Percentiles rank a stretch among this genome's conserved stretches.
Evolutionary conservation across 768 basidiomycete species (phyloP).

Genomic region (Flagelloscypha sp.): DNA sequence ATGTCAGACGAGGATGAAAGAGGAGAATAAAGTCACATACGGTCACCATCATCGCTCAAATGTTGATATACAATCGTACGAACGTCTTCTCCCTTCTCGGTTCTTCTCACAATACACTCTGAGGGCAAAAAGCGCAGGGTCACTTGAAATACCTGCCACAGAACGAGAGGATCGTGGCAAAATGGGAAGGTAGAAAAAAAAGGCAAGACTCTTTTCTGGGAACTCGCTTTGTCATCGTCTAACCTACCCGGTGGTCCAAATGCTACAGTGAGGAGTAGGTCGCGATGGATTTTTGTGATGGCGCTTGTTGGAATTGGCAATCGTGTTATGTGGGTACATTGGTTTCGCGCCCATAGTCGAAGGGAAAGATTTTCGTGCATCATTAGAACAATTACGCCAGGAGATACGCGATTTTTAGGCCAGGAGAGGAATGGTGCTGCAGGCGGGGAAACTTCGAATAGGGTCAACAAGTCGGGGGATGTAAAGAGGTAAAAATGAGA

Average conservation of each 20-base stretch:
- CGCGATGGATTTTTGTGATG: no score
- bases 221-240: no score
- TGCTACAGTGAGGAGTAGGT: no score
- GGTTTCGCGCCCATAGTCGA: constrained; percentile 52
- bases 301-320: no score
- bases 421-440: constrained; percentile 32
- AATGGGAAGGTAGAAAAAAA: constrained; percentile 24
- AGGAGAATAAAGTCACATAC: constrained; percentile 35
- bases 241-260: no score
- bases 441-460: constrained; percentile 32
- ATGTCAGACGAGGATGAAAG: constrained; percentile 7
- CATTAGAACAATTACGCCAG: constrained; percentile 51
- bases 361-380: constrained; percentile 40
- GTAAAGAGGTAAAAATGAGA: constrained; percentile 52
- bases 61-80: constrained; percentile 52
- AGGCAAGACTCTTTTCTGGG: constrained; percentile 32
- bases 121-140: constrained; percentile 50
- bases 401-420: constrained; percentile 52
- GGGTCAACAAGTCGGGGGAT: constrained; percentile 35
- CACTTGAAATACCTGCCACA: constrained; percentile 45
- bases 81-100: constrained; percentile 31
- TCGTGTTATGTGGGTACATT: constrained; percentile 34
- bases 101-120: constrained; percentile 25
- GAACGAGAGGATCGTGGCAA: constrained; percentile 28
- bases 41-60: constrained; percentile 47